A percentile compares a stretch with the other conserved stretches of the same genome.
phyloP scores from a whole-genome alignment of 2,329 filamentous ascomycete species.

The Metarhizium guizhouense region DNA sequence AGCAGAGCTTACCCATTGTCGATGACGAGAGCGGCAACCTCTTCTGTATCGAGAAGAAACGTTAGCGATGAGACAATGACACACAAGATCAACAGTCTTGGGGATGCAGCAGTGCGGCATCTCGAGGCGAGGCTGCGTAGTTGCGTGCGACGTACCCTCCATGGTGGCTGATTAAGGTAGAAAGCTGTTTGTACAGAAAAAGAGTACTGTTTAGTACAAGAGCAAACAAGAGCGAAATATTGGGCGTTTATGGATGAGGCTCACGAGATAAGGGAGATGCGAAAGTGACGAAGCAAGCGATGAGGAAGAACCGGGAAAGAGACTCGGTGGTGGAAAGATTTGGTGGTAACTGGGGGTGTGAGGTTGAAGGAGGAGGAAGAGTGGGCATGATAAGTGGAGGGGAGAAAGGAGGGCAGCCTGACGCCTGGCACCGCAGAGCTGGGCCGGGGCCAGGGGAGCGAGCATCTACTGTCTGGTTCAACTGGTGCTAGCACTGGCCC shows the following conservation, averaged over 20 bases:
- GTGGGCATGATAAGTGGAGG: slow-evolving; percentile 21
- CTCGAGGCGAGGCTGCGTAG: not conserved
- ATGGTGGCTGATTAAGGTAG: slow-evolving; percentile 41
- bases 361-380: slow-evolving; percentile 23
- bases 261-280: slow-evolving; percentile 11
- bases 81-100: not conserved
- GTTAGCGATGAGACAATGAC: slow-evolving; percentile 29
- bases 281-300: slow-evolving; percentile 7
- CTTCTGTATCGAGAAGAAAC: slow-evolving; percentile 58
- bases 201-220: slow-evolving; percentile 5
- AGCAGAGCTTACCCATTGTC: slow-evolving; percentile 95
- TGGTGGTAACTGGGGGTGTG: slow-evolving; percentile 13
- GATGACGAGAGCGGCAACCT: slow-evolving; percentile 99
- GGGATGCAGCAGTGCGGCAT: not conserved
- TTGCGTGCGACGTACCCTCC: slow-evolving; percentile 38
- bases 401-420: slow-evolving; percentile 19
- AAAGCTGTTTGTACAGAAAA: slow-evolving; percentile 18
- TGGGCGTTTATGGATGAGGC: slow-evolving; percentile 8
- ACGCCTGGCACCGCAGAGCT: not conserved
- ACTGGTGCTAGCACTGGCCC: too few relatives aligned
- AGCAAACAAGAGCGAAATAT: not conserved
- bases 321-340: slow-evolving; percentile 9
- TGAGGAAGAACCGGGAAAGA: slow-evolving; percentile 12
- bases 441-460: too few relatives aligned
- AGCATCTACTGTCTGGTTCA: too few relatives aligned